Evolutionary conservation across 225 moss, liverwort and hornwort species (phyloP).

Genomic region (Sphagnum tenellum): DNA sequence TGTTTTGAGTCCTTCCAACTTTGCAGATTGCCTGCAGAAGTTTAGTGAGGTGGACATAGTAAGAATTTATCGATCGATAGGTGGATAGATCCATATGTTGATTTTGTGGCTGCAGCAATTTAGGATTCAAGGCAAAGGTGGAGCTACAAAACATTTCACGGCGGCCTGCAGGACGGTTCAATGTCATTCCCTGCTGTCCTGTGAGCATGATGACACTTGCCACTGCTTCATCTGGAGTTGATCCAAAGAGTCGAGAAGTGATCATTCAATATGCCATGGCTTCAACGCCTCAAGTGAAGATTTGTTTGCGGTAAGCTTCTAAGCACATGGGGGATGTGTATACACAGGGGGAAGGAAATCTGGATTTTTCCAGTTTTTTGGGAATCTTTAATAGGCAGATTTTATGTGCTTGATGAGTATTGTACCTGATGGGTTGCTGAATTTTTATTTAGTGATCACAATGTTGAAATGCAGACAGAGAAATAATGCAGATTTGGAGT

Average conservation of each 20-base stretch:
- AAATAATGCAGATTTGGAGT: conserved; percentile 29
- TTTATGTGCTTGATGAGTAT: background rate
- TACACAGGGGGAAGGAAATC: background rate
- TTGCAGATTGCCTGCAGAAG: background rate
- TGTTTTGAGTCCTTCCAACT: background rate
- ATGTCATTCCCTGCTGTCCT: conserved; percentile 48
- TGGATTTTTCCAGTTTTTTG: background rate
- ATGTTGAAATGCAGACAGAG: conserved; percentile 27
- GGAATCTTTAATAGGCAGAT: background rate
- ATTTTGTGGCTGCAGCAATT: conserved; percentile 27
- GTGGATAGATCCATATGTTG: conserved; percentile 7
- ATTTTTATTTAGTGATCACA: background rate
- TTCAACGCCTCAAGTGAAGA: conserved; percentile 12
- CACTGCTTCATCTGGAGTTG: conserved; percentile 8
- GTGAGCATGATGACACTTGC: conserved; percentile 6
- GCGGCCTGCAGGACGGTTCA: conserved; percentile 73
- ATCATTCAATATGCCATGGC: conserved; percentile 42
- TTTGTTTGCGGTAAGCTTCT: conserved; percentile 27
- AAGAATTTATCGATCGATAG: conserved; percentile 2
- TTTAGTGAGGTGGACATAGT: background rate
- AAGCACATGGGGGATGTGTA: too few relatives aligned
- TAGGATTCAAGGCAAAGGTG: conserved; percentile 33
- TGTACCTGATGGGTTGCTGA: background rate
- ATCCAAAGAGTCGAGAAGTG: conserved; percentile 19
- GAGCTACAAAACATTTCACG: conserved; percentile 53